phyloP scores from a whole-genome alignment of 164 flowering plant genomes.

The Saururus chinensis region DNA sequence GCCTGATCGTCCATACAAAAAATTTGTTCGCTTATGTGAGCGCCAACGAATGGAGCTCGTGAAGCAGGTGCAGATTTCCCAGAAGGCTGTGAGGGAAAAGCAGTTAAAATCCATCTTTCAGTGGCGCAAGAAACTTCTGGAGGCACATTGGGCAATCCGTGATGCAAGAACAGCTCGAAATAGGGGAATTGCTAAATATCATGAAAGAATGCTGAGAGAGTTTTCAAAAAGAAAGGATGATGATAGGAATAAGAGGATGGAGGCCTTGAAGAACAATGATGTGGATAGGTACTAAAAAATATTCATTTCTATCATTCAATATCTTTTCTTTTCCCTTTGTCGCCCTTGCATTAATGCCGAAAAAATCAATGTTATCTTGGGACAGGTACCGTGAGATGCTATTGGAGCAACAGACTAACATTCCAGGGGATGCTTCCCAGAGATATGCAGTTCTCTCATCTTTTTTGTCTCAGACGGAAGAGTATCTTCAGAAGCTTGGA shows the following conservation, averaged over 20 bases:
- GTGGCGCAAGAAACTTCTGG: constrained; percentile 98
- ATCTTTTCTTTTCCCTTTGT: not conserved
- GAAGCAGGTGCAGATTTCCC: constrained; percentile 81
- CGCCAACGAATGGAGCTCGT: constrained; percentile 83
- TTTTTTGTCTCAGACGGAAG: constrained; percentile 92
- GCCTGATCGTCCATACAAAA: constrained; percentile 92
- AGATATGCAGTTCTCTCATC: constrained; percentile 90
- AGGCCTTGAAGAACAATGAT: constrained; percentile 97
- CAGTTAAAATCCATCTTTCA: constrained; percentile 83
- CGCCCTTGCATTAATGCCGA: not conserved
- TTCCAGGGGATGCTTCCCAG: constrained; percentile 90
- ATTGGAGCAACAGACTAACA: constrained; percentile 93
- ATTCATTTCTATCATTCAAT: not conserved
- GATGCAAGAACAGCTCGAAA: constrained; percentile 98
- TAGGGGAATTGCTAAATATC: constrained; percentile 96
- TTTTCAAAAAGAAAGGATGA: constrained; percentile 95
- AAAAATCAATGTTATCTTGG: not conserved
- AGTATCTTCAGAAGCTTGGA: constrained; percentile 87
- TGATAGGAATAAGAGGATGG: constrained; percentile 89
- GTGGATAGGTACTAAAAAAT: constrained; percentile 58
- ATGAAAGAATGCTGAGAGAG: constrained; percentile 92
- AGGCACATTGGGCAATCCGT: constrained; percentile 95
- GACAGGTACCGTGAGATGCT: constrained; percentile 87
- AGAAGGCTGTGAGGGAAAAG: constrained; percentile 79
- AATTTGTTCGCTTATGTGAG: constrained; percentile 88